These are phyloP conservation scores for Triticum turgidum DNA, from an alignment of 176 grass and related monocot species.

Conservation along the genomic window DNA sequence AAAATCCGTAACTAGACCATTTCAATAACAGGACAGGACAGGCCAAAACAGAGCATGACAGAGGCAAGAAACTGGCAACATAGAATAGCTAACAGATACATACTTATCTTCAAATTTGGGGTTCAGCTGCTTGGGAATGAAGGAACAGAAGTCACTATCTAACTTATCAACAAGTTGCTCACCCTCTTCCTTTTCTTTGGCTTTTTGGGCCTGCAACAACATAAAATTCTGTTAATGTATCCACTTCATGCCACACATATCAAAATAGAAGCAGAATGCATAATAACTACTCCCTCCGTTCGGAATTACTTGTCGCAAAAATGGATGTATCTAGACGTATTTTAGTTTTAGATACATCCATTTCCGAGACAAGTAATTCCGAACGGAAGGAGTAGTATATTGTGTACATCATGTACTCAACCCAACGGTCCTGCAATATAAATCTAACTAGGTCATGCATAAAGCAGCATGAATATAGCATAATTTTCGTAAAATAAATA, in stretches of 20 bases:
- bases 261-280: neutral
- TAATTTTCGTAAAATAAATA: constrained; percentile 10
- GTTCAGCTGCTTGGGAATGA: constrained; percentile 56
- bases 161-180: constrained; percentile 75
- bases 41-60: neutral
- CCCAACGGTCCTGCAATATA: neutral
- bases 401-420: neutral
- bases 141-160: constrained; percentile 43
- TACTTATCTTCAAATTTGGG: constrained; percentile 92
- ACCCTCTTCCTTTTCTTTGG: constrained; percentile 71
- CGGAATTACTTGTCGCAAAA: no score
- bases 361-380: no score
- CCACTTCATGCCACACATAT: constrained; percentile 7
- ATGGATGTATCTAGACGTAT: no score
- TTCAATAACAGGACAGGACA: neutral
- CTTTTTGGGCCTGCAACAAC: constrained; percentile 75
- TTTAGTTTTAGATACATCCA: no score
- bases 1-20: neutral
- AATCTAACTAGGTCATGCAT: neutral
- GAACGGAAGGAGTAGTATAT: neutral
- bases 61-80: constrained; percentile 20
- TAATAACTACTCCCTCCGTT: no score
- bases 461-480: neutral
- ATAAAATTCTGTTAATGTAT: constrained; percentile 4
- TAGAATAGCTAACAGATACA: constrained; percentile 26